phyloP scores from a whole-genome alignment of 257 asterid species.

The Fraxinus cuspidata region DNA sequence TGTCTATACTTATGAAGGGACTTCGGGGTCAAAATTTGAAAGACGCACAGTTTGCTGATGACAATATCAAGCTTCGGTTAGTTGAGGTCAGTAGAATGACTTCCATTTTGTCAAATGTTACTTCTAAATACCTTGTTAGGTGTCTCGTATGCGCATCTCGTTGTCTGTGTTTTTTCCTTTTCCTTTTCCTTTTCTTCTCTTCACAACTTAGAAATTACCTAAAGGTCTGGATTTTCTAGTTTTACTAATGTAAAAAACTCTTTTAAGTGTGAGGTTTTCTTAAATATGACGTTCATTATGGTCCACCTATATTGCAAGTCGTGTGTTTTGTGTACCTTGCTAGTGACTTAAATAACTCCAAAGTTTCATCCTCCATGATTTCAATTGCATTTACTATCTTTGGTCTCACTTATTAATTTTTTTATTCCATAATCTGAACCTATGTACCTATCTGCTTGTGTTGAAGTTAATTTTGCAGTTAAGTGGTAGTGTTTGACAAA shows the following conservation, averaged over 20 bases:
- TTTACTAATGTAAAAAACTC: neutral
- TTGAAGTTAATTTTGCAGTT: neutral
- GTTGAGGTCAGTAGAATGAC: constrained; percentile 63
- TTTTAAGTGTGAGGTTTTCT: neutral
- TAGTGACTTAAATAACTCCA: neutral
- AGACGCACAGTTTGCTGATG: constrained; percentile 80
- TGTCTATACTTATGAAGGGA: constrained; percentile 90
- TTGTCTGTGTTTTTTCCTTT: neutral
- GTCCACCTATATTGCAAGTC: neutral
- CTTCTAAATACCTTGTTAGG: constrained; percentile 4
- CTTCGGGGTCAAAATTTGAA: constrained; percentile 93
- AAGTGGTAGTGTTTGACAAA: neutral
- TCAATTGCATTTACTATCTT: constrained; percentile 2
- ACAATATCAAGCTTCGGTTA: constrained; percentile 77
- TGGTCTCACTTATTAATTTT: neutral
- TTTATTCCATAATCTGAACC: neutral
- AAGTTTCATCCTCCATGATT: constrained; percentile 3
- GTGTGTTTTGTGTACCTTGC: neutral
- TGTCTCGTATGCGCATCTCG: neutral
- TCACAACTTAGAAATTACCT: neutral
- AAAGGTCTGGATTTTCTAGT: neutral
- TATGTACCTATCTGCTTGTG: neutral
- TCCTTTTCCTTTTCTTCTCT: neutral
- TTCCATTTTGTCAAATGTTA: constrained; percentile 12
- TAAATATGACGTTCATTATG: neutral